Base-by-base conservation (phyloP, 768 basidiomycete genomes). In the Tricholomella constricta region DNA sequence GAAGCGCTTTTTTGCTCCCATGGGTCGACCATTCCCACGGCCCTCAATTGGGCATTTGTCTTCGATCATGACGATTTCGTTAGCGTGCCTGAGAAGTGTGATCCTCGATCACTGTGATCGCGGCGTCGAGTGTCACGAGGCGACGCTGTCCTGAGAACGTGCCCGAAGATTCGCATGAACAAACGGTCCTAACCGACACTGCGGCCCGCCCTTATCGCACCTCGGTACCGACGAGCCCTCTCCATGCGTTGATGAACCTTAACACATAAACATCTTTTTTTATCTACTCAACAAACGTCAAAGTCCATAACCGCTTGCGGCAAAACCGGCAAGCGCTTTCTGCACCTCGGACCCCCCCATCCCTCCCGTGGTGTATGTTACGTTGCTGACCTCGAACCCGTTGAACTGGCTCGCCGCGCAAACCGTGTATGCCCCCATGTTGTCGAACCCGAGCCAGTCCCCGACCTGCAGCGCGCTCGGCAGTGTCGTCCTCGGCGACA, bases 361-460 rank as follows among this genome's bases (percentile, higher is more conserved):
- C 22, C 74, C 82, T 45, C 91, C 88, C 51, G 80, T 75, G 34
- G 91, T 93, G 67, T 94, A 96, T 25, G 86, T 70, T 54, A 94
- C 87, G 34, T 82, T 82, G 72, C 88, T 89, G 42, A 87, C 69
- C 64, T 90, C 82, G 64, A 95, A 95, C 48, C 92, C 93, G 65
- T 95, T 96, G 78, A 98, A 98, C 73, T 87, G 88, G 72, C 91
- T 94, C 48, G 97, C 94, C 0, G 97, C 97, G 65, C 94, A 97
- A 54, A 94, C 75, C n/a, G 97, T 98, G 74, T 99, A 99, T 27
- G 97, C 97, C 26, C 97, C 97, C 97, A 99, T 98, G 67, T 92
- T 87, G 51, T 88, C 86, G 74, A 95, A 99, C n/a, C 89, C 91
- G 15, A 99, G 81, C 97, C 97, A 99, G 68, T 99, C 97, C 6